Evolutionary conservation across 2,329 filamentous ascomycete genomes (phyloP).

Genomic region (Macroventuria anomochaeta): DNA sequence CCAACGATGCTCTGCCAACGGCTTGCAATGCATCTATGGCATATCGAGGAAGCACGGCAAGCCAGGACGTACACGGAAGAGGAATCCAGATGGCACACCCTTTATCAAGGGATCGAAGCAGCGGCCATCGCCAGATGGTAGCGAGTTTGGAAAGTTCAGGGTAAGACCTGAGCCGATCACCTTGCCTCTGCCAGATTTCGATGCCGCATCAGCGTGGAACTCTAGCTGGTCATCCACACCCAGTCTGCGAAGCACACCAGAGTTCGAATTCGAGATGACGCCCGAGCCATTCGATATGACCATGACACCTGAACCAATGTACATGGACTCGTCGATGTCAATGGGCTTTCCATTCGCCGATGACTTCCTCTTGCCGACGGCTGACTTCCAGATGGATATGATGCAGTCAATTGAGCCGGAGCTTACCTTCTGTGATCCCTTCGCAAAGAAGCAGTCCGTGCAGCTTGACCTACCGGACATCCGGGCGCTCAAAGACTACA

Average conservation of each 20-base stretch:
- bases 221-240: slow-evolving; percentile 37
- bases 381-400: slow-evolving; percentile 23
- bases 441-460: slow-evolving; percentile 34
- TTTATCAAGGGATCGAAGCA: slow-evolving; percentile 40
- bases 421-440: slow-evolving; percentile 37
- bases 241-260: slow-evolving; percentile 34
- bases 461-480: slow-evolving; percentile 35
- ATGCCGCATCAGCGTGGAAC: slow-evolving; percentile 27
- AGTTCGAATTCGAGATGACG: slow-evolving; percentile 39
- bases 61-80: slow-evolving; percentile 42
- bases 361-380: slow-evolving; percentile 25
- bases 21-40: slow-evolving; percentile 42
- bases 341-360: slow-evolving; percentile 33
- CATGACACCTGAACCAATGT: slow-evolving; percentile 34
- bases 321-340: slow-evolving; percentile 23
- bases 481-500: slow-evolving; percentile 37
- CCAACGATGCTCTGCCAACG: slow-evolving; percentile 39
- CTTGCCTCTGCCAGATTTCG: slow-evolving; percentile 25
- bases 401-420: slow-evolving; percentile 30
- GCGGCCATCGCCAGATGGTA: slow-evolving; percentile 38
- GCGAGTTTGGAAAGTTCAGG: slow-evolving; percentile 39
- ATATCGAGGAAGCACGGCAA: slow-evolving; percentile 47
- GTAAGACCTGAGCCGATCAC: slow-evolving; percentile 32
- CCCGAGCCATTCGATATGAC: slow-evolving; percentile 36
- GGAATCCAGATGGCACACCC: slow-evolving; percentile 41